Conservation (phyloP, 768 basidiomycete species). For the Boletus reticuloceps region DNA sequence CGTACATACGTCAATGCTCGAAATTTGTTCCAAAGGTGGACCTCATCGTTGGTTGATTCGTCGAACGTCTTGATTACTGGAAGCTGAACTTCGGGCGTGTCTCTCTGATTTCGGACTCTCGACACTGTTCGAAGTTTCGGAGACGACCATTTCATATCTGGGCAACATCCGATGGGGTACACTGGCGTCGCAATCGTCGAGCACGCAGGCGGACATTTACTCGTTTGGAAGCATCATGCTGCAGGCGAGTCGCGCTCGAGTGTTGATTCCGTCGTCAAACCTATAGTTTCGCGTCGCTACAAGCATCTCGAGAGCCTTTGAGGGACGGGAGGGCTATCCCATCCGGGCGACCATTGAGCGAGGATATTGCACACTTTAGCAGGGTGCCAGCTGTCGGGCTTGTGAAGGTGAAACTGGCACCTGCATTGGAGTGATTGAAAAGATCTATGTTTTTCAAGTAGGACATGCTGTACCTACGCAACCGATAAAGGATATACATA, state of each 20-base stretch:
- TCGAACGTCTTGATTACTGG: conserved; percentile 21
- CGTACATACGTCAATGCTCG: conserved; percentile 16
- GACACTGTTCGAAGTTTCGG: conserved; percentile 6
- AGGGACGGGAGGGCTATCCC: conserved; percentile 25
- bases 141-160: conserved; percentile 6
- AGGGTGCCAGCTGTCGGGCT: not conserved
- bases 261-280: not conserved
- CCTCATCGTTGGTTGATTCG: conserved; percentile 8
- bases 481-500: no score
- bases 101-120: conserved; percentile 36
- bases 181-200: conserved; percentile 4
- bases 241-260: conserved; percentile 16
- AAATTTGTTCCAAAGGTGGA: not conserved
- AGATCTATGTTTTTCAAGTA: no score
- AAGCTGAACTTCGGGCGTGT: conserved; percentile 4
- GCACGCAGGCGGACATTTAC: conserved; percentile 21
- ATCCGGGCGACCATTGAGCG: conserved; percentile 13
- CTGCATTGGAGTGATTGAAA: no score
- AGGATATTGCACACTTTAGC: conserved; percentile 14
- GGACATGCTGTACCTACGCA: no score
- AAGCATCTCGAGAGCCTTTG: conserved; percentile 2
- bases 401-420: not conserved
- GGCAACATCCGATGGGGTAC: conserved; percentile 25
- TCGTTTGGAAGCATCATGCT: conserved; percentile 31
- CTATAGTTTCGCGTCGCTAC: no score